These are phyloP conservation scores for Castanea crenata DNA, from an alignment of 306 rosid species.

Conservation along the genomic window DNA sequence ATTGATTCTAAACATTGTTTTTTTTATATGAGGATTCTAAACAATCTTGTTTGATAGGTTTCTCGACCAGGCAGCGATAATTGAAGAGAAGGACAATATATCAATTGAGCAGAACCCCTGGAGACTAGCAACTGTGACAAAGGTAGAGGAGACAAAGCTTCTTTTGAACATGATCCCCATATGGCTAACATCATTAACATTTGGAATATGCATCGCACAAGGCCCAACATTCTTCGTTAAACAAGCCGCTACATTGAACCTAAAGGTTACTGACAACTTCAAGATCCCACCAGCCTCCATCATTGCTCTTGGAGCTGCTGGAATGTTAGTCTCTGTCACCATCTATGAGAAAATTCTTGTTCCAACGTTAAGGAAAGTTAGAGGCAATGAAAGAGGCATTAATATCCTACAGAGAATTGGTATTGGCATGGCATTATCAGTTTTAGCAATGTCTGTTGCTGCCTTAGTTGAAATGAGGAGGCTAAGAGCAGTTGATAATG, in stretches of 20 bases:
- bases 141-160: conserved; percentile 54
- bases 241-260: conserved; percentile 41
- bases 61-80: conserved; percentile 58
- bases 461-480: conserved; percentile 45
- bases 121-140: conserved; percentile 49
- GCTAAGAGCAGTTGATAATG: conserved; percentile 7
- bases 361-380: conserved; percentile 34
- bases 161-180: conserved; percentile 38
- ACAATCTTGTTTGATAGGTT: conserved; percentile 23
- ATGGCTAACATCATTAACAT: conserved; percentile 42
- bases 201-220: conserved; percentile 39
- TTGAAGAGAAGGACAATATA: conserved; percentile 32
- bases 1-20: too few species aligned
- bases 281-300: conserved; percentile 50
- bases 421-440: conserved; percentile 33
- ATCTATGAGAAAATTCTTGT: conserved; percentile 41
- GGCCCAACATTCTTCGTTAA: conserved; percentile 42
- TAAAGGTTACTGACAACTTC: conserved; percentile 19
- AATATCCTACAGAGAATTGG: conserved; percentile 42
- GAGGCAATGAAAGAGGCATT: conserved; percentile 47
- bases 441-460: conserved; percentile 28
- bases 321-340: conserved; percentile 26
- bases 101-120: conserved; percentile 32
- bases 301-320: conserved; percentile 25
- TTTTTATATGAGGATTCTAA: too few species aligned